A percentile compares a stretch with the other conserved stretches of the same genome.
Evolutionary conservation across 305 asterid species (phyloP).

Genomic region (Solanum aculeatissimum): DNA sequence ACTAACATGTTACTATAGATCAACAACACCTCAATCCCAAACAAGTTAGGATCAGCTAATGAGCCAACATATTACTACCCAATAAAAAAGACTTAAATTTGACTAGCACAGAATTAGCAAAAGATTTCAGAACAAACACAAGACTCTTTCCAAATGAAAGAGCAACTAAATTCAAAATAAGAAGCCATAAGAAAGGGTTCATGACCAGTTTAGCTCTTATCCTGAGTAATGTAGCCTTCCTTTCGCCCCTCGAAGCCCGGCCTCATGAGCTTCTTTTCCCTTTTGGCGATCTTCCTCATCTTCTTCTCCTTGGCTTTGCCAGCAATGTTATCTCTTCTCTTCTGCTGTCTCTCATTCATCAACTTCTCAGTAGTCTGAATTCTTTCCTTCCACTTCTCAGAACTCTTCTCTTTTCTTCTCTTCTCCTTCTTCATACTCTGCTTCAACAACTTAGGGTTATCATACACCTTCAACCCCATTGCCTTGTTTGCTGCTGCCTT

Average conservation of each 20-base stretch:
- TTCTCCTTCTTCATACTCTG: conserved; percentile 71
- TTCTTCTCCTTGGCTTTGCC: conserved; percentile 76
- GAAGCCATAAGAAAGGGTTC: not conserved
- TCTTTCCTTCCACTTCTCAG: conserved; percentile 92
- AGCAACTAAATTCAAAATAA: not conserved
- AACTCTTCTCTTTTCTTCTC: conserved; percentile 62
- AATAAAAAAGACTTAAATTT: not conserved
- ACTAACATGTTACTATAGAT: not conserved
- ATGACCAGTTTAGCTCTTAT: conserved; percentile 25
- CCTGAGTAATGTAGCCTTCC: conserved; percentile 53
- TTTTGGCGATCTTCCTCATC: conserved; percentile 73
- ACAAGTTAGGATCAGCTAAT: not conserved
- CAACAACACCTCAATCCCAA: not conserved
- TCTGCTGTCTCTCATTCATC: conserved; percentile 61
- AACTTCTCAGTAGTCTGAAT: conserved; percentile 43
- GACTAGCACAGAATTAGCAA: not conserved
- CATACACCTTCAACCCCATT: conserved; percentile 88
- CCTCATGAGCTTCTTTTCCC: conserved; percentile 96
- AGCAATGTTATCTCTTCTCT: conserved; percentile 67
- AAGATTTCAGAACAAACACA: not conserved
- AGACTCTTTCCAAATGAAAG: not conserved
- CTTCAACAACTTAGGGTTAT: conserved; percentile 55
- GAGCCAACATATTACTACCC: not conserved
- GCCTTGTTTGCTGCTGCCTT: conserved; percentile 67
- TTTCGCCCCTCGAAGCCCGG: conserved; percentile 92